These are phyloP conservation scores for Kwoniella pini DNA, from an alignment of 768 basidiomycete genomes.

Conservation along the genomic window DNA sequence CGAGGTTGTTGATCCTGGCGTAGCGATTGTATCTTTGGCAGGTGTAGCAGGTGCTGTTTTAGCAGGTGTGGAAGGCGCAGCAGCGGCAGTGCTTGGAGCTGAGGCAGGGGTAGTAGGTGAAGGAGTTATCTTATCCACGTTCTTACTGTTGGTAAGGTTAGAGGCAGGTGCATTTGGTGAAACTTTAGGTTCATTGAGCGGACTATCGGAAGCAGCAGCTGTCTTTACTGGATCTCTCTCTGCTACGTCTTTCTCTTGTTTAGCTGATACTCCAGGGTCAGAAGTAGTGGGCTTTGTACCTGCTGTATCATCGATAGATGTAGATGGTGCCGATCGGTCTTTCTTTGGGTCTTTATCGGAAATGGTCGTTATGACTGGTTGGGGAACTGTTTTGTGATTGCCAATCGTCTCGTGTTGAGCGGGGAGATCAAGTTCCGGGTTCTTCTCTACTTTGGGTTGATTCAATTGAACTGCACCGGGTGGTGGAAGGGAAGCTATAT, in stretches of 20 bases:
- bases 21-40: conserved; percentile 17
- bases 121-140: conserved; percentile 12
- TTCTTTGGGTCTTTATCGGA: conserved; percentile 40
- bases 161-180: conserved; percentile 14
- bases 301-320: conserved; percentile 25
- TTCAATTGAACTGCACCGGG: conserved; percentile 2
- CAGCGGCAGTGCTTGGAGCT: conserved; percentile 7
- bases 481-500: conserved; percentile 13
- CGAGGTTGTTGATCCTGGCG: conserved; percentile 25
- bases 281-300: conserved; percentile 36
- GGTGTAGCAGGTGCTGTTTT: conserved; percentile 29
- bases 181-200: conserved; percentile 10
- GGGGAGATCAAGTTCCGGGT: conserved; percentile 41
- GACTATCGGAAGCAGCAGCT: conserved; percentile 17
- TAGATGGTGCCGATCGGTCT: conserved; percentile 39
- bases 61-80: conserved; percentile 36
- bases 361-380: conserved; percentile 46
- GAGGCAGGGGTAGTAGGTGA: conserved; percentile 1
- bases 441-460: conserved; percentile 8
- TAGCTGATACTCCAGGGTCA: conserved; percentile 37
- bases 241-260: conserved; percentile 42
- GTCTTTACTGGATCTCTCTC: conserved; percentile 28
- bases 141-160: conserved; percentile 2
- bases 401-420: conserved; percentile 48
- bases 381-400: conserved; percentile 48